Evolutionary conservation across 2,329 filamentous ascomycete species (phyloP).

Genomic region (Niveomyces coronatus): DNA sequence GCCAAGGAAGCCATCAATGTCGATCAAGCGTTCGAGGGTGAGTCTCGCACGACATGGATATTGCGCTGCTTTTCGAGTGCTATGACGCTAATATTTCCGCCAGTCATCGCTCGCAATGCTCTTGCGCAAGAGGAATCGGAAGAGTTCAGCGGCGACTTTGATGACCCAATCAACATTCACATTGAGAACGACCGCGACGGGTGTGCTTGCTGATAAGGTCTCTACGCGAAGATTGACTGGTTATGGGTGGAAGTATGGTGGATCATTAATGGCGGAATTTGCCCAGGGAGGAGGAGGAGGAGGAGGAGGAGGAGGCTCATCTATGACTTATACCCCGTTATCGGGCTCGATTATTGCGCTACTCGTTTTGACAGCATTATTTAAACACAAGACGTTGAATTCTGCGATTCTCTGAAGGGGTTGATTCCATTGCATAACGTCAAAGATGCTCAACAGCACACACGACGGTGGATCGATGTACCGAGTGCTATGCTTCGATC

Average conservation of each 20-base stretch:
- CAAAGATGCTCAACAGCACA: no score
- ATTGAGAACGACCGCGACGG: constrained; percentile 88
- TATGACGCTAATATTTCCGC: constrained; percentile 1
- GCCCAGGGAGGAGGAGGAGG: not conserved
- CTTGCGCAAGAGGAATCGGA: constrained; percentile 95
- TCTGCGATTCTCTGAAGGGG: no score
- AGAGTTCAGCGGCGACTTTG: constrained; percentile 95
- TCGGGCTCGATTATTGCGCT: constrained; percentile 5
- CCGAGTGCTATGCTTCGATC: no score
- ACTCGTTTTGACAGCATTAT: constrained; percentile 4
- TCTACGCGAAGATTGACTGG: not conserved
- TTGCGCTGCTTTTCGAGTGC: no score
- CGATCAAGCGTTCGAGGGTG: constrained; percentile 66
- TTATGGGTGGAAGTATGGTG: not conserved
- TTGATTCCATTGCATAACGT: no score
- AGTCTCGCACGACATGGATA: not conserved
- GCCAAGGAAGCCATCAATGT: constrained; percentile 98
- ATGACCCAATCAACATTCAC: constrained; percentile 96
- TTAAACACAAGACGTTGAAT: no score
- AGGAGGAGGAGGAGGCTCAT: not conserved
- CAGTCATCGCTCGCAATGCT: constrained; percentile 92
- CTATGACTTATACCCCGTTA: constrained; percentile 6
- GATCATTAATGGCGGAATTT: not conserved
- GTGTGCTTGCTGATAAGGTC: constrained; percentile 76
- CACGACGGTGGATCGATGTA: no score